Evolutionary conservation across 2,329 filamentous ascomycete species (phyloP), one percentile per base, ranked within the genome.

Genomic region (Westerdykella aurantiaca): DNA sequence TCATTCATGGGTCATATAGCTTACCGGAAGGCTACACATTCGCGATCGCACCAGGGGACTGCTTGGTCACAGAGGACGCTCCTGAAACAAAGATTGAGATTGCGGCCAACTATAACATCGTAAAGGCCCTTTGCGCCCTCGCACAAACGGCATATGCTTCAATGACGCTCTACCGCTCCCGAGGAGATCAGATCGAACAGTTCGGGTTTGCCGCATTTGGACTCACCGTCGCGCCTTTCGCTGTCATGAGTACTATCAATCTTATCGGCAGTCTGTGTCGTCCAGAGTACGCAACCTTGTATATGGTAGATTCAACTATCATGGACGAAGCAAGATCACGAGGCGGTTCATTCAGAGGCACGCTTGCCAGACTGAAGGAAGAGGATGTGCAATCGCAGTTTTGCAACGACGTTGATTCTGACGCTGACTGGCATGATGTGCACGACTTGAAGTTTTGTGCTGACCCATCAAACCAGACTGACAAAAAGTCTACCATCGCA

Each of bases 171-270:
- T 67, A 65, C 37, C 47, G 48, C 6, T 44, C 57, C 6, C 44
- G 52, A 17, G 64, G 58, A 5, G 51, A 61, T 22, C 61, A 67
- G 39, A 54, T 66, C 14, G 22, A 52, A 9, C 46, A 45, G 22
- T 69, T 58, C 37, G 65, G 66, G 9, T 68, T 62, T 37, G 63
- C 63, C 1, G 59, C 66, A 1, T 69, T 66, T 41, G 58, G 60
- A 3, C 51, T 69, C 6, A 69, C 66, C 0, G 63, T 68, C 2
- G 46, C 63, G 1, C 66, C 64, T 0, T 69, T 68, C 38, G 46
- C 59, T 4, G 35, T 66, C 17, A 69, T 70, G 67, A 66, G 60
- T 0, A 46, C 64, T 4, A 38, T 68, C n/a, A 69, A 70, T 44
- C 42, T 68, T 3, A 5, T 63, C 4, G 60, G 57, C 5, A 52